A percentile compares a stretch with the other conserved stretches of the same genome.
phyloP scores from a whole-genome alignment of 78 protist species.

The Acrasis kona region DNA sequence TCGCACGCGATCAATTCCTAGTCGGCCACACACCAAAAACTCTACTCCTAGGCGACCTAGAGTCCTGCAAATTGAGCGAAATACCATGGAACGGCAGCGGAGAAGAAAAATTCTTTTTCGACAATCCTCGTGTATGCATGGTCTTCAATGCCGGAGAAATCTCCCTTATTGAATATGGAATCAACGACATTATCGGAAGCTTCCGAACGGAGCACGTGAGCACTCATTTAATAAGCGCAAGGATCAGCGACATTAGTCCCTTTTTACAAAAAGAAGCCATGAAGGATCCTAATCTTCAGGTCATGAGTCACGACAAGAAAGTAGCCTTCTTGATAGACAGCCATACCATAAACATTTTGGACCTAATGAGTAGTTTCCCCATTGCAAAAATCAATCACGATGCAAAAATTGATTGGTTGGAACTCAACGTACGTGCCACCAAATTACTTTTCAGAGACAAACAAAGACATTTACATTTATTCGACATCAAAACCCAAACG shows the following conservation, averaged over 20 bases:
- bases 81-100: conserved; percentile 48
- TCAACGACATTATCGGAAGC: conserved; percentile 41
- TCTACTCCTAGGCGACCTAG: conserved; percentile 62
- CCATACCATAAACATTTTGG: conserved; percentile 45
- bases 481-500: conserved; percentile 32
- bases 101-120: conserved; percentile 55
- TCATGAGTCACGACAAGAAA: conserved; percentile 5
- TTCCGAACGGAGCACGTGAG: conserved; percentile 58
- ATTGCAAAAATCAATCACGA: conserved; percentile 55
- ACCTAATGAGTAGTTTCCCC: conserved; percentile 9
- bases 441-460: conserved; percentile 71
- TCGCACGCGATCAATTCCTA: conserved; percentile 51
- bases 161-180: conserved; percentile 68
- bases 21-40: conserved; percentile 57
- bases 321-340: conserved; percentile 71
- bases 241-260: conserved; percentile 2
- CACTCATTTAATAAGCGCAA: conserved; percentile 46
- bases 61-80: conserved; percentile 38
- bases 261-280: neutral
- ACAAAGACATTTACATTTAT: conserved; percentile 41
- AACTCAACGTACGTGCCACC: conserved; percentile 34
- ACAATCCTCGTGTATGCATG: conserved; percentile 50
- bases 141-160: conserved; percentile 74
- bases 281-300: conserved; percentile 12
- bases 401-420: conserved; percentile 69